Evolutionary conservation across 495 filamentous ascomycete species (phyloP).

Genomic region (Annulohypoxylon stygium): DNA sequence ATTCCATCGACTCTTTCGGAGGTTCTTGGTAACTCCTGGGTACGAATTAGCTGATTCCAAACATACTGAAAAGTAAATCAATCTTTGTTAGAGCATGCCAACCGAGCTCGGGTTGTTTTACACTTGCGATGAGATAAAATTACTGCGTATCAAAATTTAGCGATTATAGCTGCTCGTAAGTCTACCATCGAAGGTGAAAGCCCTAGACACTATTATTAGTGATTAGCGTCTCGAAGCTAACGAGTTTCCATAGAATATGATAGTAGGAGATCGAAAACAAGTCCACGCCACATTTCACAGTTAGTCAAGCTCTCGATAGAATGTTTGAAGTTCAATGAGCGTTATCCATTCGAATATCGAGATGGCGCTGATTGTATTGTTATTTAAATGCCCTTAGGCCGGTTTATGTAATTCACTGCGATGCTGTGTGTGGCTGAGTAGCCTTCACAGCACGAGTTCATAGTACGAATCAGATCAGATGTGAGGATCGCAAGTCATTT

Average conservation of each 20-base stretch:
- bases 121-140: background rate
- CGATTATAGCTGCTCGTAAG: background rate
- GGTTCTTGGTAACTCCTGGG: background rate
- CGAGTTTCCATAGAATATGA: background rate
- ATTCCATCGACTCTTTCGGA: background rate
- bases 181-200: background rate
- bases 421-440: slow-evolving; percentile 23
- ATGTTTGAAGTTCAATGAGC: slow-evolving; percentile 44
- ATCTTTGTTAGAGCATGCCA: background rate
- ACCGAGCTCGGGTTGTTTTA: background rate
- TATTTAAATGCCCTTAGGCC: slow-evolving; percentile 31
- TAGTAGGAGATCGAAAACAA: background rate
- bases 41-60: background rate
- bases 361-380: slow-evolving; percentile 52
- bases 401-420: slow-evolving; percentile 31
- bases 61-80: background rate
- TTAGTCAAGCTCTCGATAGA: background rate
- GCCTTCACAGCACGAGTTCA: slow-evolving; percentile 21
- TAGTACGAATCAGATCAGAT: slow-evolving; percentile 39
- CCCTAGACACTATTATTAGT: background rate
- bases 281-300: background rate
- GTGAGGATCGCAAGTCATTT: slow-evolving; percentile 30
- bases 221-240: background rate
- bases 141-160: background rate
- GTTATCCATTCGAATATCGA: slow-evolving; percentile 45